These are phyloP conservation scores for Anisodus tanguticus DNA, from an alignment of 257 asterid species.

Conservation along the genomic window DNA sequence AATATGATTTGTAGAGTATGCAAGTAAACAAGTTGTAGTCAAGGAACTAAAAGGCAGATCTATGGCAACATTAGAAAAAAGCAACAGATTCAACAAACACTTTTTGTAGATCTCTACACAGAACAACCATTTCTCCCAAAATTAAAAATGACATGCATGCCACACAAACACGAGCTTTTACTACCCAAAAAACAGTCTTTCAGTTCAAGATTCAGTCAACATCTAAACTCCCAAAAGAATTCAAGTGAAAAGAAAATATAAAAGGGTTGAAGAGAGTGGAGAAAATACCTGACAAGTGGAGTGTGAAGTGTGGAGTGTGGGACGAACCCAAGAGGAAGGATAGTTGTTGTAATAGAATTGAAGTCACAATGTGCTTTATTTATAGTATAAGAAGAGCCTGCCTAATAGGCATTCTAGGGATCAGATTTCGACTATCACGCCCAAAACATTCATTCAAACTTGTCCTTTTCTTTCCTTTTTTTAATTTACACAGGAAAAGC, in stretches of 20 bases:
- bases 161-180: neutral
- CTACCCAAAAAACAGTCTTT: neutral
- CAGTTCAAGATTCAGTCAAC: neutral
- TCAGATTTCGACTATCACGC: neutral
- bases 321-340: neutral
- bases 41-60: neutral
- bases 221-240: neutral
- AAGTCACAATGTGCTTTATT: neutral
- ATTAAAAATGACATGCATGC: neutral
- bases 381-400: neutral
- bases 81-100: neutral
- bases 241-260: neutral
- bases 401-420: neutral
- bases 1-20: neutral
- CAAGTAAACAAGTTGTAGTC: neutral
- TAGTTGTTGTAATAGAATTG: neutral
- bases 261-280: neutral
- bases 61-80: neutral
- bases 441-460: neutral
- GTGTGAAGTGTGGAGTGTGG: neutral
- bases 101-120: constrained; percentile 11
- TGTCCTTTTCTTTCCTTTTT: neutral
- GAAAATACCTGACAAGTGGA: neutral
- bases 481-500: too few species aligned
- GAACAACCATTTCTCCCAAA: neutral